Conservation (phyloP, 805 yeast species). For the Hanseniaspora pseudoguilliermondii region DNA sequence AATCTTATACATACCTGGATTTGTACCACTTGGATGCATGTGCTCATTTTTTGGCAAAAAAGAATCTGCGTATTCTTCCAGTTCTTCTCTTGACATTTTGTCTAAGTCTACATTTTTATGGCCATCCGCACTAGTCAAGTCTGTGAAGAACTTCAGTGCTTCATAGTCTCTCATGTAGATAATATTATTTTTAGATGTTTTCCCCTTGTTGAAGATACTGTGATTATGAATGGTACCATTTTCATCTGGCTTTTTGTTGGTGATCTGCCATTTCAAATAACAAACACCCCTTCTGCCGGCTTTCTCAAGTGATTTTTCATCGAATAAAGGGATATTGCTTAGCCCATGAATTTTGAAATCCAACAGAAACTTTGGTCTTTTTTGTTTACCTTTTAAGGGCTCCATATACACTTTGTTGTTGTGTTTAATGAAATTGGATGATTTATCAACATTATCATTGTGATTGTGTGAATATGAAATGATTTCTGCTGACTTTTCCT, state of each 20-base stretch:
- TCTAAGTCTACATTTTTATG: not conserved
- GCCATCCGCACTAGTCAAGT: not conserved
- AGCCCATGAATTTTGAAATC: conserved; percentile 51
- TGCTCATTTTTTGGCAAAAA: conserved; percentile 4
- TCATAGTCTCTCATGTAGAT: conserved; percentile 13
- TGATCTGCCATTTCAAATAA: conserved; percentile 49
- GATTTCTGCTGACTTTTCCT: not conserved
- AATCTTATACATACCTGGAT: conserved; percentile 10
- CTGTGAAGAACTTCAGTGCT: conserved; percentile 3
- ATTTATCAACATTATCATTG: not conserved
- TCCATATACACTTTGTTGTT: not conserved
- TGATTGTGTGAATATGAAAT: not conserved
- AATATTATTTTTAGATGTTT: conserved; percentile 20
- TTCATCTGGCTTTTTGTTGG: conserved; percentile 28
- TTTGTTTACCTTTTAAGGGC: conserved; percentile 19
- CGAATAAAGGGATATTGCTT: conserved; percentile 53
- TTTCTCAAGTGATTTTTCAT: not conserved
- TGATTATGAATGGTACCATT: conserved; percentile 18
- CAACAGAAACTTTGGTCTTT: conserved; percentile 51
- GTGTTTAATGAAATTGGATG: not conserved
- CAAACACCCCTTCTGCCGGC: conserved; percentile 53
- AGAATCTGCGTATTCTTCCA: not conserved
- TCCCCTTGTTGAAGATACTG: conserved; percentile 31
- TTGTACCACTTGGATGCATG: conserved; percentile 12
- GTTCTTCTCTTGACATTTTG: not conserved